Evolutionary conservation across 2,329 filamentous ascomycete species (phyloP), one percentile per base, ranked within the genome.

Genomic region (Westerdykella ornata): DNA sequence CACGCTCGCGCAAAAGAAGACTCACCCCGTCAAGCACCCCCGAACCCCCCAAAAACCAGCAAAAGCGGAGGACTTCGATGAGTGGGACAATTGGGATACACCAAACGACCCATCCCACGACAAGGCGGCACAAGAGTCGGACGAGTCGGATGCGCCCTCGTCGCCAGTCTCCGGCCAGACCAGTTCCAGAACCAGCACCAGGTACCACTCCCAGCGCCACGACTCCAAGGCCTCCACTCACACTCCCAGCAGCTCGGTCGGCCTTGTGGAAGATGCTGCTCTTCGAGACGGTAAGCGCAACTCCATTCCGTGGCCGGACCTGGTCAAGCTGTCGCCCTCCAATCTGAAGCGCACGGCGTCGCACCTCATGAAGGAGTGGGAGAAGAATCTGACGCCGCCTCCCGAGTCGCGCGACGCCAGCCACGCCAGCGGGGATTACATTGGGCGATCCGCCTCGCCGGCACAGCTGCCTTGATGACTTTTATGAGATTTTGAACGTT

Each of bases 301-400:
- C 42, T 66, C 70, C 2, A 65, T 74, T 6, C 69, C 84, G 19
- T 87, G 86, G 69, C 81, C 82, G 37, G 77, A 83, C 36, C 75
- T 94, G 42, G 82, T 81, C 59, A 81, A 82, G 49, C 68, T 88
- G 32, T 77, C 80, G 7, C 85, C 88, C 0, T 81, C 80, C 52
- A 88, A 87, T 54, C 70, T 96, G 52, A 86, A 88, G 61, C 78
- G 81, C 29, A 90, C 86, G 1, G 86, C 89, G n/a, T 85, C 82
- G 28, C 85, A 84, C 47, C 73, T 95, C 43, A 88, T 96, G 80
- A 84, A 82, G 49, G 88, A 95, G 60, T 94, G 88, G 86, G 90
- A 97, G 69, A 86, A 81, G 64, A 85, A 78, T 51, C 70, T 89
- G 12, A 80, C 76, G 2, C 73, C 79, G 6, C 59, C 63, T 6